These are phyloP conservation scores for Conoideocrella luteorostrata DNA, from an alignment of 2,329 filamentous ascomycete species.

Conservation along the genomic window DNA sequence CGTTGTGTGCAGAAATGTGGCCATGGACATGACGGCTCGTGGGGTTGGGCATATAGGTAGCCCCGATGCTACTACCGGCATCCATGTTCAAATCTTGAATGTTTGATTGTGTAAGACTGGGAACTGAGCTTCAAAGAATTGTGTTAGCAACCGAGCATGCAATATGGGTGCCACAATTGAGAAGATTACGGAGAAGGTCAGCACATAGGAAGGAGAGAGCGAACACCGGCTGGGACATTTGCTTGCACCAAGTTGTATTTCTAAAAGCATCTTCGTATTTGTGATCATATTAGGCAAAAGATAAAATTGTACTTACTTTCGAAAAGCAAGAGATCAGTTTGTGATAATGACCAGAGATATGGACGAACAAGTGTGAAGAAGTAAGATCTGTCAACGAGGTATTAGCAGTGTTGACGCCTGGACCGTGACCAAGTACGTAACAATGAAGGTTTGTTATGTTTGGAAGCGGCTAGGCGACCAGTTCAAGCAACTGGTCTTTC, in stretches of 20 bases:
- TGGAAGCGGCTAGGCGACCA: too few relatives aligned
- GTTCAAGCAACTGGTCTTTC: too few relatives aligned
- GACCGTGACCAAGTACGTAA: neutral
- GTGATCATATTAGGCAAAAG: too few relatives aligned
- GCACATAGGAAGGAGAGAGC: neutral
- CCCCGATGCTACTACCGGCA: slow-evolving; percentile 22
- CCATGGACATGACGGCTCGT: slow-evolving; percentile 22
- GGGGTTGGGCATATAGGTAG: slow-evolving; percentile 25
- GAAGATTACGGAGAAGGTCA: neutral
- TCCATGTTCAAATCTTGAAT: slow-evolving; percentile 28
- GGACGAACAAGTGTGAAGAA: slow-evolving; percentile 1
- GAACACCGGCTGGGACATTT: too few relatives aligned
- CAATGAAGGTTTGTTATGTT: neutral
- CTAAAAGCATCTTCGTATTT: too few relatives aligned
- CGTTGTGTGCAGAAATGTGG: slow-evolving; percentile 22
- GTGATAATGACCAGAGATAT: slow-evolving; percentile 22
- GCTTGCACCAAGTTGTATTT: too few relatives aligned
- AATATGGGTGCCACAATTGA: neutral
- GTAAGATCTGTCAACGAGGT: neutral
- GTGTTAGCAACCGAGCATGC: neutral
- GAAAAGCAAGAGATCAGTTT: slow-evolving; percentile 26
- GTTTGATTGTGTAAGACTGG: slow-evolving; percentile 28
- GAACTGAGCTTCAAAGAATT: slow-evolving; percentile 12
- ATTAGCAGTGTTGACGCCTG: neutral
- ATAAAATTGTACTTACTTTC: slow-evolving; percentile 13